phyloP scores from a whole-genome alignment of 768 basidiomycete genomes.

The Lentinus tigrinus region DNA sequence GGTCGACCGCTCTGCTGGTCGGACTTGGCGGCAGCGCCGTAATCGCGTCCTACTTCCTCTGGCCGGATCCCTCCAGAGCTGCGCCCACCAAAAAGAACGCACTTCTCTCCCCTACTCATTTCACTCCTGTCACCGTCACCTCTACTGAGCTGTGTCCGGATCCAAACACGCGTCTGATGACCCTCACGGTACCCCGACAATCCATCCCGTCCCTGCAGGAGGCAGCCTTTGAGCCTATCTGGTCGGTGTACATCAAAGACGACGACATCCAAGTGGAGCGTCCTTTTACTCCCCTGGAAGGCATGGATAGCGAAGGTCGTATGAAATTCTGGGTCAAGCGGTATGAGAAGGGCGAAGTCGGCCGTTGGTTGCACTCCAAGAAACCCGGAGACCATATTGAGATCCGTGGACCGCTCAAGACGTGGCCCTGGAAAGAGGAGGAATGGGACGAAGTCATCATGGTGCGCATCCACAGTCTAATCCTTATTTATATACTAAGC shows the following conservation, averaged over 20 bases:
- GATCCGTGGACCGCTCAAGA: constrained; percentile 71
- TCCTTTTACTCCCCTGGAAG: constrained; percentile 79
- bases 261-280: constrained; percentile 87
- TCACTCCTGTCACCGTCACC: constrained; percentile 61
- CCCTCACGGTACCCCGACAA: constrained; percentile 51
- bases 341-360: constrained; percentile 77
- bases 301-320: constrained; percentile 61
- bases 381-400: constrained; percentile 66
- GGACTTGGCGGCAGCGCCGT: constrained; percentile 39
- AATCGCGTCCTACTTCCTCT: constrained; percentile 50
- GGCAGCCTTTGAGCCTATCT: constrained; percentile 44
- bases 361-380: constrained; percentile 78
- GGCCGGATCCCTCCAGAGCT: constrained; percentile 46
- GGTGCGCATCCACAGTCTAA: constrained; percentile 40
- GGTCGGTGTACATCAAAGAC: constrained; percentile 81
- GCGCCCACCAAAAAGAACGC: constrained; percentile 37
- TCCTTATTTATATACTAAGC: neutral
- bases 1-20: constrained; percentile 19
- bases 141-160: constrained; percentile 48
- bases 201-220: constrained; percentile 20
- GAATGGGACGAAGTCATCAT: constrained; percentile 81
- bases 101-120: constrained; percentile 33
- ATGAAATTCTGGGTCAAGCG: constrained; percentile 83
- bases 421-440: constrained; percentile 56
- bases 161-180: constrained; percentile 62